A percentile compares a stretch with the other conserved stretches of the same genome.
Evolutionary conservation across 1,284 basidiomycete species (phyloP).

Genomic region (Cutaneotrichosporon cavernicola): DNA sequence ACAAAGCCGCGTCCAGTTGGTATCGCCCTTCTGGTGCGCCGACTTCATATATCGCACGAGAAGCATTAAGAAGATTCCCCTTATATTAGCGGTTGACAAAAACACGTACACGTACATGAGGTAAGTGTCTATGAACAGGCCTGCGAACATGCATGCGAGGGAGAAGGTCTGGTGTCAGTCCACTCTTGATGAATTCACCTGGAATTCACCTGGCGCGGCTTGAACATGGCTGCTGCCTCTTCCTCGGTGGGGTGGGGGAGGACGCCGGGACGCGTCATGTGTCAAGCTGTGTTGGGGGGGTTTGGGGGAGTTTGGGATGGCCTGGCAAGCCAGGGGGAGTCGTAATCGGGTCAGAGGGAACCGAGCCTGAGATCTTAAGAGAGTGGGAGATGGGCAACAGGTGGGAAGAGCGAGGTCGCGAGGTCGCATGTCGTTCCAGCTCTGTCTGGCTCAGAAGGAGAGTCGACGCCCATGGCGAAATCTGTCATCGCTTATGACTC

Average conservation of each 20-base stretch:
- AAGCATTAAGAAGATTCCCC: slow-evolving; percentile 31
- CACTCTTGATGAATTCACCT: background rate
- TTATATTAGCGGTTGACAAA: slow-evolving; percentile 5
- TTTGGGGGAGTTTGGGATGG: too few relatives aligned
- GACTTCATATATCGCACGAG: slow-evolving; percentile 24
- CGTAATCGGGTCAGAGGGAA: too few relatives aligned
- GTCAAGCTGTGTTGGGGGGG: background rate
- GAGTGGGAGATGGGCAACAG: too few relatives aligned
- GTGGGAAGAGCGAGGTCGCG: too few relatives aligned
- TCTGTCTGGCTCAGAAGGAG: too few relatives aligned
- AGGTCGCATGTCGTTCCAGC: too few relatives aligned
- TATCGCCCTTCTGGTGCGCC: slow-evolving; percentile 26
- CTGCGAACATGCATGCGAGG: slow-evolving; percentile 17
- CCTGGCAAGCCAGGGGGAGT: too few relatives aligned
- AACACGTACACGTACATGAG: slow-evolving; percentile 21
- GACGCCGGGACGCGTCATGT: background rate
- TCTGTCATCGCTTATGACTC: too few relatives aligned
- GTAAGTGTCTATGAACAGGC: slow-evolving; percentile 28
- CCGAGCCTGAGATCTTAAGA: too few relatives aligned
- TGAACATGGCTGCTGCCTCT: background rate
- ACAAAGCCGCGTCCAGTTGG: slow-evolving; percentile 25
- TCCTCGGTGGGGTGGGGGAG: background rate
- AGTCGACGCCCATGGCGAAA: too few relatives aligned
- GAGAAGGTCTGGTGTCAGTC: background rate
- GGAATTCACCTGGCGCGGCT: background rate